Evolutionary conservation across 2,329 filamentous ascomycete genomes (phyloP), one percentile per base, ranked within the genome.

Genomic region (Fusarium albosuccineum): DNA sequence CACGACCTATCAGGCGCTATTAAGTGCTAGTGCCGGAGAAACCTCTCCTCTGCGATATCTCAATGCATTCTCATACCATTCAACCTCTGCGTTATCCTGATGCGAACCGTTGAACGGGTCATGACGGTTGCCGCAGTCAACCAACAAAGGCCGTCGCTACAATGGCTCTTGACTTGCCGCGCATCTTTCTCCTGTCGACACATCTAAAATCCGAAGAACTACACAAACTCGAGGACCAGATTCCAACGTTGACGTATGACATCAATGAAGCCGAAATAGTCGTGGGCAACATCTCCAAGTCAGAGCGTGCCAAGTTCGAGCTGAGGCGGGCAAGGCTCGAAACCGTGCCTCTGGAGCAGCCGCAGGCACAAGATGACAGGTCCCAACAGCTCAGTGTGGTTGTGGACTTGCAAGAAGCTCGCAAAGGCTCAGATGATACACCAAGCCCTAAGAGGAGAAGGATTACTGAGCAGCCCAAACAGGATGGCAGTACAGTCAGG

Each of bases 221-320:
- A 9, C 86, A 89, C 50, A 78, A 84, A 33, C 76, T 93, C 13
- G 90, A 94, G 74, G 85, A 89, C 27, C 84, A 84, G 22, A 86
- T 97, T 9, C 82, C 85, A 5, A 85, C 83, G 1, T 75, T 96
- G 54, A 94, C 92, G 0, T 90, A 91, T 60, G 87, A 95, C 75
- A 82, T 91, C 53, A 82, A 83, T 13, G 91, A 95, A 76, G 93
- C 93, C 1, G 83, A 86, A 5, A 77, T 97, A 4, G 83, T 97
- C 2, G 76, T 98, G 30, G 93, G 92, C 2, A 92, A 89, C 68
- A 85, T 97, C 34, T 83, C 84, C 1, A 90, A 87, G 57, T 89
- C 87, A 67, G 86, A 88, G 71, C 86, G 95, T 16, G 93, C 93
- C 1, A 83, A 87, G 46, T 89, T 97, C 70, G 95, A 98, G 78